Percentiles rank a stretch among this genome's conserved stretches.
phyloP scores from a whole-genome alignment of 108 stramenopile species.

The Nitzschia palea region DNA sequence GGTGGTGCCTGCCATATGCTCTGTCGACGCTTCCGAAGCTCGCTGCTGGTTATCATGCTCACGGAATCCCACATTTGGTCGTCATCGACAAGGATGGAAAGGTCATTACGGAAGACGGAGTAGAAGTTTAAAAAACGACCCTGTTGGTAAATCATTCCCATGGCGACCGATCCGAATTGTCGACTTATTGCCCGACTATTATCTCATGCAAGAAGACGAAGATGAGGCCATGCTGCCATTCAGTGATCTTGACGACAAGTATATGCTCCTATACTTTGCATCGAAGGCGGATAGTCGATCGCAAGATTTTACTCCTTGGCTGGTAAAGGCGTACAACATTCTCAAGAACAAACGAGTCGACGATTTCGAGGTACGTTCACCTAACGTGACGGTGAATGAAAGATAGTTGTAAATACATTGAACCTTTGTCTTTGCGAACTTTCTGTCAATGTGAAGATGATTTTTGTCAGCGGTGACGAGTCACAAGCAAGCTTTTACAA shows the following conservation, averaged over 20 bases:
- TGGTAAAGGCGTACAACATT: conserved; percentile 59
- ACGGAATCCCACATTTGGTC: conserved; percentile 54
- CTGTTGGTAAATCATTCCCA: conserved; percentile 55
- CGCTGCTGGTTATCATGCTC: conserved; percentile 28
- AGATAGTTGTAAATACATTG: too few species aligned
- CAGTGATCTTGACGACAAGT: conserved; percentile 47
- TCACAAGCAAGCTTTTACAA: conserved; percentile 54
- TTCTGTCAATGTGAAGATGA: conserved; percentile 28
- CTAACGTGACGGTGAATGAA: too few species aligned
- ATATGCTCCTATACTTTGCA: conserved; percentile 49
- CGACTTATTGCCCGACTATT: conserved; percentile 43
- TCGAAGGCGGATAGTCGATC: conserved; percentile 55
- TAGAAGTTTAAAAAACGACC: conserved; percentile 33
- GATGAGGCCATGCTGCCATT: conserved; percentile 16
- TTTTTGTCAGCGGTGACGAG: conserved; percentile 74
- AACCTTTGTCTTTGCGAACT: too few species aligned
- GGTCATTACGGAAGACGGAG: conserved; percentile 52
- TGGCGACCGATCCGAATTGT: conserved; percentile 53
- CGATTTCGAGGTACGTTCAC: conserved; percentile 64
- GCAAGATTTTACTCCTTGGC: conserved; percentile 59
- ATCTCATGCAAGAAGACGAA: conserved; percentile 15
- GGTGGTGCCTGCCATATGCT: conserved; percentile 56
- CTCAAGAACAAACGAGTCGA: conserved; percentile 47
- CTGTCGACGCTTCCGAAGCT: conserved; percentile 28
- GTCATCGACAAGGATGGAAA: conserved; percentile 46